phyloP scores from a whole-genome alignment of 371 early-diverging fungal species.

The Apophysomyces trapeziformis region DNA sequence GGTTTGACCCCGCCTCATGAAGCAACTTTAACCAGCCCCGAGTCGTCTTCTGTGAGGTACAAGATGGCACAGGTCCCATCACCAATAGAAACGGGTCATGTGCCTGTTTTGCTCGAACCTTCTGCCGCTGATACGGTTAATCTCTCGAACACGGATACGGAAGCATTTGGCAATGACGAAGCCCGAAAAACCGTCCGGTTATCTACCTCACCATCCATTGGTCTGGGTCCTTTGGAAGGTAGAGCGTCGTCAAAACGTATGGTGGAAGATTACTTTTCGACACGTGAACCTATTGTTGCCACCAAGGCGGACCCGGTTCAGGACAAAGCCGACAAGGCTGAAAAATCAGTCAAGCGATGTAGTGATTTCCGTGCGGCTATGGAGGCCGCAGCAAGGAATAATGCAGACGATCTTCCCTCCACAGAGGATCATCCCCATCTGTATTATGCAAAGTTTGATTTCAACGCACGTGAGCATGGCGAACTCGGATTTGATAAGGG shows the following conservation, averaged over 20 bases:
- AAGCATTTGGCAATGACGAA: neutral
- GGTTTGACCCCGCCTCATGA: conserved; percentile 10
- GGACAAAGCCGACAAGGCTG: neutral
- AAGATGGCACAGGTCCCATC: conserved; percentile 37
- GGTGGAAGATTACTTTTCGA: conserved; percentile 45
- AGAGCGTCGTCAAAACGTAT: conserved; percentile 47
- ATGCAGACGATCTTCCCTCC: conserved; percentile 30
- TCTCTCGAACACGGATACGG: conserved; percentile 3
- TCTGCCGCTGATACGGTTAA: conserved; percentile 29
- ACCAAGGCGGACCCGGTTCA: neutral
- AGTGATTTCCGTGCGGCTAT: conserved; percentile 48
- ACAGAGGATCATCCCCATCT: conserved; percentile 53
- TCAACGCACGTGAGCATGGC: conserved; percentile 76
- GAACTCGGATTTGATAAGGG: conserved; percentile 79
- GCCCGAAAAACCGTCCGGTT: neutral
- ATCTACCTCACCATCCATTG: conserved; percentile 10
- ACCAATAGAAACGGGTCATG: conserved; percentile 34
- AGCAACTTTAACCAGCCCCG: conserved; percentile 14
- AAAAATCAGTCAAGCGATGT: conserved; percentile 34
- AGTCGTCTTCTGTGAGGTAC: conserved; percentile 32
- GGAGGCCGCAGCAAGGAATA: conserved; percentile 45
- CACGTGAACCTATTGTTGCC: conserved; percentile 20
- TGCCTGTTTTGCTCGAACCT: conserved; percentile 16
- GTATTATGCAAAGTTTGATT: conserved; percentile 78
- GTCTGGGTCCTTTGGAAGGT: conserved; percentile 28